Evolutionary conservation across 805 yeast genomes (phyloP), one percentile per base, ranked within the genome.

Genomic region (Torulaspora indica): DNA sequence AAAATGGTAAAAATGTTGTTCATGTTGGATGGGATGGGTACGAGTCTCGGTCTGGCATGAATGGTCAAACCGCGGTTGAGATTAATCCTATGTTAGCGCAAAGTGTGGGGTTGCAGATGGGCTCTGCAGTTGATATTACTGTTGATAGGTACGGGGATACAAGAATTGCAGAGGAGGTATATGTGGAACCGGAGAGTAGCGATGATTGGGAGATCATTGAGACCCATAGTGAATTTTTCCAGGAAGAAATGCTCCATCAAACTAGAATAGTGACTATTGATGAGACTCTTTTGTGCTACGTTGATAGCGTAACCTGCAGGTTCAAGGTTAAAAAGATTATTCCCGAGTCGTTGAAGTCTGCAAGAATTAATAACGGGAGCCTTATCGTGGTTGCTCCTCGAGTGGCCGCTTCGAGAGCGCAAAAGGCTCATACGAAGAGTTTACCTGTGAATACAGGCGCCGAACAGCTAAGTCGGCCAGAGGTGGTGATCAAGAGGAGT

Each of bases 181-280:
- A 77, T 55, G 72, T 91, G 35, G 96, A 86, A 56, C 98, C 98
- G 0, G 65, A 76, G 14, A 73, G 86, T 0, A 63, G 81, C 1
- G 74, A 82, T 4, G 98, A 91, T 59, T 91, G 97, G 97, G 97
- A 90, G 52, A 68, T 86, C 22, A 85, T 89, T 2, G 96, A 90
- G 58, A 64, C 84, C 2, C 85, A 91, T 62, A 91, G 95, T 2
- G 79, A 75, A 23, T 76, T 73, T 33, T 74, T 91, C 20, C 97
- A 91, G 58, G 77, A 79, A 36, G 77, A 77, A 50, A 73, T 90
- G 54, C 67, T 91, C 28, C 78, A 81, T 43, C 97, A 91, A 60
- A 80, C 95, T 1, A 71, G 97, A 46, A 83, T 90, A 39, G 84
- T 89, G 1, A 69, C 79, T 0, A 39, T 73, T 14, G 69, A 72